phyloP scores from a whole-genome alignment of 2,329 filamentous ascomycete genomes.

The Geosmithia flava region DNA sequence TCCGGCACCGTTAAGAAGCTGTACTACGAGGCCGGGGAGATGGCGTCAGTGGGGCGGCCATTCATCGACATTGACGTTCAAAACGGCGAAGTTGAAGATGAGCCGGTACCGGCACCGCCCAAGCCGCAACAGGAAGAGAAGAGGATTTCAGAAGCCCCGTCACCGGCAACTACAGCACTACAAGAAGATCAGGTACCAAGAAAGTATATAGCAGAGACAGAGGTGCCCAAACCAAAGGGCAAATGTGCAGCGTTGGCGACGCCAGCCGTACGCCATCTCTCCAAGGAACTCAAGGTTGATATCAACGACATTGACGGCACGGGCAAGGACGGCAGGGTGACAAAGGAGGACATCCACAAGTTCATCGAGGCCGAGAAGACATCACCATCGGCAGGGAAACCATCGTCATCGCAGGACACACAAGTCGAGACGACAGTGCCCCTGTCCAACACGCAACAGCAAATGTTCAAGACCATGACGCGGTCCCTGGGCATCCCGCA shows the following conservation, averaged over 20 bases:
- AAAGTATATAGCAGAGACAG: not conserved
- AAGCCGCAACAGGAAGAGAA: not conserved
- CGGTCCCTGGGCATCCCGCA: constrained; percentile 83
- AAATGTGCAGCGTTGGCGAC: constrained; percentile 71
- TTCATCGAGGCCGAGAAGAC: constrained; percentile 36
- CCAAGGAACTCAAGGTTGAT: constrained; percentile 66
- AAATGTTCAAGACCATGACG: constrained; percentile 99
- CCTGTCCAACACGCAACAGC: constrained; percentile 68
- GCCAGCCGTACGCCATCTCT: constrained; percentile 80
- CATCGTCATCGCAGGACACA: constrained; percentile 10
- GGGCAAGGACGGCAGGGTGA: constrained; percentile 78
- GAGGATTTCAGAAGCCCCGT: not conserved
- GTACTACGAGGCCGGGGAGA: constrained; percentile 90
- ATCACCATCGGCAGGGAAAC: constrained; percentile 3
- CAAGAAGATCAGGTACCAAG: constrained; percentile 1
- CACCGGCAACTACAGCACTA: not conserved
- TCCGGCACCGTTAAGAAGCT: constrained; percentile 92
- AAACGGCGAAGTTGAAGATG: constrained; percentile 36
- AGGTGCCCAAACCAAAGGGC: constrained; percentile 28
- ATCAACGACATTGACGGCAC: constrained; percentile 73
- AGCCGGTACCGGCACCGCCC: constrained; percentile 3
- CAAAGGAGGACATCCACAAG: constrained; percentile 82
- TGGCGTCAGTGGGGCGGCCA: constrained; percentile 89
- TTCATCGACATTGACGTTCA: constrained; percentile 92
- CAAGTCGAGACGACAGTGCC: constrained; percentile 58